These are phyloP conservation scores for Drosera capensis DNA, from an alignment of 148 eudicot genomes.

Conservation along the genomic window DNA sequence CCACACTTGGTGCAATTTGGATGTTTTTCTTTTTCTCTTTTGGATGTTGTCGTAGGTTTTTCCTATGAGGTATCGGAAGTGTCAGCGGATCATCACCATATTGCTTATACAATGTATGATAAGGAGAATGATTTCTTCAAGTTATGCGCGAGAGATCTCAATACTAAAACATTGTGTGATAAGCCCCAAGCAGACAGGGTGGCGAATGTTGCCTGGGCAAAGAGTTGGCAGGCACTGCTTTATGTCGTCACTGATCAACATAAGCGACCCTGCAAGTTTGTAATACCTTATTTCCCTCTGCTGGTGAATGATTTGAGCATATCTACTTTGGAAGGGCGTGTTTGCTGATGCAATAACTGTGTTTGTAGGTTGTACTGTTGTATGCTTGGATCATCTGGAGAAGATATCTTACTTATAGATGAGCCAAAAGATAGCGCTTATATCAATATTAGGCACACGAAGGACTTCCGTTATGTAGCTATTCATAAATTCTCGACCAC, in stretches of 20 bases:
- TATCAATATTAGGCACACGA: conserved; percentile 63
- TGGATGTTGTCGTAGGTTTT: conserved; percentile 39
- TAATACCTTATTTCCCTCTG: conserved; percentile 3
- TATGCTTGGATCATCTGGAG: conserved; percentile 52
- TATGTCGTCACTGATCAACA: conserved; percentile 78
- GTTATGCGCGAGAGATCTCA: conserved; percentile 68
- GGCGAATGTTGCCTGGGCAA: conserved; percentile 77
- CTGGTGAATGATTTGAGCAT: background rate
- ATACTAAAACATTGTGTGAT: conserved; percentile 49
- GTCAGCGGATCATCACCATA: conserved; percentile 80
- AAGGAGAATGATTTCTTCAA: conserved; percentile 83
- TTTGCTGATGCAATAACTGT: conserved; percentile 5
- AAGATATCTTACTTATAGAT: conserved; percentile 56
- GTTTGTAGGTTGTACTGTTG: conserved; percentile 54
- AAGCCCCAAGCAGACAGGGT: conserved; percentile 92
- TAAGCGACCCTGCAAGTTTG: conserved; percentile 71
- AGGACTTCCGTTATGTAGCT: conserved; percentile 57
- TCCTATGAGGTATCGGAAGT: conserved; percentile 90
- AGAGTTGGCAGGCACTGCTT: conserved; percentile 55
- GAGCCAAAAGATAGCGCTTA: conserved; percentile 63
- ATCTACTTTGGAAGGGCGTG: background rate
- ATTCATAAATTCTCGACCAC: conserved; percentile 47
- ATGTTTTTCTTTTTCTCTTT: conserved; percentile 3
- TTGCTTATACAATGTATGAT: conserved; percentile 94
- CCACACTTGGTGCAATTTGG: background rate